These are phyloP conservation scores for Ophiostoma quercus DNA, from an alignment of 2,329 filamentous ascomycete species.

Conservation along the genomic window DNA sequence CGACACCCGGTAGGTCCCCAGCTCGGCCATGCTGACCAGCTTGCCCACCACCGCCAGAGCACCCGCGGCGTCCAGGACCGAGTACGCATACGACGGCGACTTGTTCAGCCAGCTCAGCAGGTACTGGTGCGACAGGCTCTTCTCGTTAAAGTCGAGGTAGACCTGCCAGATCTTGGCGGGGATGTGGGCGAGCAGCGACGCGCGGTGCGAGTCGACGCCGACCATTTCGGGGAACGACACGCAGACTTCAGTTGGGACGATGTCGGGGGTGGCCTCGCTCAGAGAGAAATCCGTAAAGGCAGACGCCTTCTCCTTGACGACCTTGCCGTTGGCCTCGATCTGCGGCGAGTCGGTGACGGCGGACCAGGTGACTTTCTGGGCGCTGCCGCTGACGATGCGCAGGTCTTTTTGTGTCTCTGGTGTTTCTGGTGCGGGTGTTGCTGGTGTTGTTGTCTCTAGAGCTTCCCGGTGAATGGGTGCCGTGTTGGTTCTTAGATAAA, in stretches of 20 bases:
- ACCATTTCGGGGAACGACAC: conserved; percentile 2
- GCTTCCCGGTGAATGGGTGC: not conserved
- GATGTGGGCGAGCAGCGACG: conserved; percentile 26
- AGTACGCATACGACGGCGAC: conserved; percentile 28
- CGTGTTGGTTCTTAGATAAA: conserved; percentile 4
- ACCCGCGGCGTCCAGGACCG: conserved; percentile 27
- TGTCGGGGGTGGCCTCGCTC: not conserved
- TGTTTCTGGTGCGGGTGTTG: not conserved
- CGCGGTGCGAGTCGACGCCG: not conserved
- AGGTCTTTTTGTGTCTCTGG: not conserved
- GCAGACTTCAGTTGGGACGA: not conserved
- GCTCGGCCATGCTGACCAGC: conserved; percentile 26
- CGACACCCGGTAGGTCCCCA: conserved; percentile 2
- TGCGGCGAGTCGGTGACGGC: not conserved
- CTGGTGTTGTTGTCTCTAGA: not conserved
- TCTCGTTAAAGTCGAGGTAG: conserved; percentile 26
- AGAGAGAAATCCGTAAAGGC: not conserved
- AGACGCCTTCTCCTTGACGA: not conserved
- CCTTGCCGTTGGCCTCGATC: conserved; percentile 2
- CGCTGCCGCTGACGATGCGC: not conserved
- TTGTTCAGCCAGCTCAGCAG: conserved; percentile 26
- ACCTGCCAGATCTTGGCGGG: conserved; percentile 31
- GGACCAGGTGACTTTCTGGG: conserved; percentile 3
- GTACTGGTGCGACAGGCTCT: conserved; percentile 17
- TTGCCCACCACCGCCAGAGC: conserved; percentile 24